Percentiles rank a stretch among this genome's conserved stretches.
Conservation (phyloP, 2,329 filamentous ascomycete species). For the Claviceps arundinis region DNA sequence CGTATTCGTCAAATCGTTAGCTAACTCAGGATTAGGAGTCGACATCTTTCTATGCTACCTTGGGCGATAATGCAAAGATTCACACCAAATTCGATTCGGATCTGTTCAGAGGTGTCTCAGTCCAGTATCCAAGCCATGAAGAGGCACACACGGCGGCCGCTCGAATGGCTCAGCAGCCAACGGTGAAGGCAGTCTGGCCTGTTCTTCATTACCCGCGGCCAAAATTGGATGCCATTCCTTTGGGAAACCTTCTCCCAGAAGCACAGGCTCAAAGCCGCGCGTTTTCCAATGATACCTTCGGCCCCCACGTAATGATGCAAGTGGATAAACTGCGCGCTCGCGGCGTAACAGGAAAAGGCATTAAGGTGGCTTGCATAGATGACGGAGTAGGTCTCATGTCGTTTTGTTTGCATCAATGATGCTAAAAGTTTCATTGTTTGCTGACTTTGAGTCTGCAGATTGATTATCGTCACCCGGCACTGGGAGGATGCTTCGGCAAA, state of each 20-base stretch:
- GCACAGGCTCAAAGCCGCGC: not conserved
- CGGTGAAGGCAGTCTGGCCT: not conserved
- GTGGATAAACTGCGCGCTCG: constrained; percentile 7
- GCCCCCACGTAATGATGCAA: constrained; percentile 10
- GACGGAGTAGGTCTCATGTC: constrained; percentile 21
- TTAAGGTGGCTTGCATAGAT: constrained; percentile 8
- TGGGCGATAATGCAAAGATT: not conserved
- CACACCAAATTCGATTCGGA: not conserved
- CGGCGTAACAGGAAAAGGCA: constrained; percentile 8
- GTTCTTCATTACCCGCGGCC: not conserved
- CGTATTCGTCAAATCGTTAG: not conserved
- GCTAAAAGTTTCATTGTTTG: not conserved
- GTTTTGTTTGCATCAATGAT: not conserved
- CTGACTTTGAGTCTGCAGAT: constrained; percentile 21
- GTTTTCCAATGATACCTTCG: not conserved
- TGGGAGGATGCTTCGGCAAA: constrained; percentile 45
- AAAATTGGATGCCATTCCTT: not conserved
- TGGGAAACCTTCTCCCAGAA: not conserved
- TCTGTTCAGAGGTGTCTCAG: not conserved
- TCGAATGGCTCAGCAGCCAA: not conserved
- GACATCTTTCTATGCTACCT: not conserved
- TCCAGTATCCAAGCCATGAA: not conserved
- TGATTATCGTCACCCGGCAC: constrained; percentile 45
- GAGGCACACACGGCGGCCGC: not conserved
- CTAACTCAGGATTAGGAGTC: not conserved